Evolutionary conservation across 208 protist species (phyloP).

Genomic region (Trypanosomatidae sp.): DNA sequence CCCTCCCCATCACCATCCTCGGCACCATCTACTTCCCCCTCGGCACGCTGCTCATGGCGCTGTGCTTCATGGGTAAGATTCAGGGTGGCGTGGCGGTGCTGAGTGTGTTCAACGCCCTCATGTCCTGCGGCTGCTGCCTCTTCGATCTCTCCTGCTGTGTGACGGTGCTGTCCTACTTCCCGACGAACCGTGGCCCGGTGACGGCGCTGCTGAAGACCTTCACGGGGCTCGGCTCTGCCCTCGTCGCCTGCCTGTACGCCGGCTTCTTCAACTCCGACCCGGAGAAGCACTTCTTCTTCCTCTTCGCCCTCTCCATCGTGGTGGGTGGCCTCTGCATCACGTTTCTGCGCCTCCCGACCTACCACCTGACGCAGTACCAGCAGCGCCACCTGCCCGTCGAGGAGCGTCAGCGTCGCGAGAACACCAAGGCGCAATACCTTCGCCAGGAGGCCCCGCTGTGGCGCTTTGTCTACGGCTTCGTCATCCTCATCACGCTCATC

Average conservation of each 20-base stretch:
- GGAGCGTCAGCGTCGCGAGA: constrained; percentile 32
- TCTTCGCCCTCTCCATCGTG: constrained; percentile 28
- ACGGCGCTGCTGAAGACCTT: constrained; percentile 56
- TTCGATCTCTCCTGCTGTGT: constrained; percentile 40
- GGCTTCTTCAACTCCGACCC: constrained; percentile 48
- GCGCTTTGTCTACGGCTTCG: constrained; percentile 52
- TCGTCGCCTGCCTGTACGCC: constrained; percentile 42
- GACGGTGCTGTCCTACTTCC: constrained; percentile 47
- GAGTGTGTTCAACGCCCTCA: constrained; percentile 46
- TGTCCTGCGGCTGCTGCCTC: constrained; percentile 37
- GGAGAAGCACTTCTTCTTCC: constrained; percentile 55
- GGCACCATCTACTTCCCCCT: constrained; percentile 24
- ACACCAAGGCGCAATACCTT: constrained; percentile 43
- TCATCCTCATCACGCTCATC: constrained; percentile 46
- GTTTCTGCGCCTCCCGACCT: constrained; percentile 48
- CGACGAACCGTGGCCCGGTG: constrained; percentile 54
- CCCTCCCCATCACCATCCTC: constrained; percentile 34
- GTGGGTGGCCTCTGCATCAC: constrained; percentile 27
- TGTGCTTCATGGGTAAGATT: constrained; percentile 55
- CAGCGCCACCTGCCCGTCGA: constrained; percentile 27
- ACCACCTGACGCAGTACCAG: constrained; percentile 57
- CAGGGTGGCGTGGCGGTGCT: constrained; percentile 29
- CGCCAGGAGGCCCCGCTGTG: constrained; percentile 48
- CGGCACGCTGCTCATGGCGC: constrained; percentile 44
- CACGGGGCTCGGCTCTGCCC: constrained; percentile 55